Evolutionary conservation across 2,329 filamentous ascomycete species (phyloP), one percentile per base, ranked within the genome.

Genomic region (Botrytis byssoidea): DNA sequence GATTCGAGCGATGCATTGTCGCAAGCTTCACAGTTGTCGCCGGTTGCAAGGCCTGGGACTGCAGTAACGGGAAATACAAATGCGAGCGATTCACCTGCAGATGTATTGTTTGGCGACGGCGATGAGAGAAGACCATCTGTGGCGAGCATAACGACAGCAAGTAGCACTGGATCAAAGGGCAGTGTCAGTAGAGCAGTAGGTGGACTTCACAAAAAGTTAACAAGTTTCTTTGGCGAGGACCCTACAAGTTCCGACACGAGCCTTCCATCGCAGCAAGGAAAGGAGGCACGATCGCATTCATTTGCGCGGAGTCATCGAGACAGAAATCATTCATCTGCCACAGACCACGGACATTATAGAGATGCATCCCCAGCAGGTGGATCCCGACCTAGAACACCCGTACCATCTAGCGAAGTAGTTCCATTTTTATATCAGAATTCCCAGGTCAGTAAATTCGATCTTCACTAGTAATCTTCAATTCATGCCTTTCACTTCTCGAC

Each of bases 371-470:
- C 94, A 59, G 88, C 89, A 70, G 71, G 65, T 73, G 72, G 72
- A 46, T 94, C 92, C 42, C 88, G 93, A 77, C 93, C 95, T 66
- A 88, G 92, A 78, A 97, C 93, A n/a, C 94, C 95, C 20, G 87
- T 94, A 70, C 93, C 93, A 60, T 93, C 93, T 20, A 96, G 93
- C 80, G 95, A 98, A 83, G 94, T 99, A 74, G 96, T 97, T 57
- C 96, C 96, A n/a, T 99, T 97, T 87, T 88, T 97, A 75, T 98
- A 96, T 81, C 96, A 98, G 83, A 93, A 96, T 81, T 88, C 88
- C 77, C 89, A 93, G 85, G 91, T 93, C 82, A 85, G 90, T 40
- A 66, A 64, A 73, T 70, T 70, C 66, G 66, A 64, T 73, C 66
- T 73, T 63, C 65, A 70, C 59, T 64, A 60, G 51, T 55, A 64